Evolutionary conservation across 2,329 filamentous ascomycete genomes (phyloP), one percentile per base, ranked within the genome.

Genomic region (Cryphonectria radicalis): DNA sequence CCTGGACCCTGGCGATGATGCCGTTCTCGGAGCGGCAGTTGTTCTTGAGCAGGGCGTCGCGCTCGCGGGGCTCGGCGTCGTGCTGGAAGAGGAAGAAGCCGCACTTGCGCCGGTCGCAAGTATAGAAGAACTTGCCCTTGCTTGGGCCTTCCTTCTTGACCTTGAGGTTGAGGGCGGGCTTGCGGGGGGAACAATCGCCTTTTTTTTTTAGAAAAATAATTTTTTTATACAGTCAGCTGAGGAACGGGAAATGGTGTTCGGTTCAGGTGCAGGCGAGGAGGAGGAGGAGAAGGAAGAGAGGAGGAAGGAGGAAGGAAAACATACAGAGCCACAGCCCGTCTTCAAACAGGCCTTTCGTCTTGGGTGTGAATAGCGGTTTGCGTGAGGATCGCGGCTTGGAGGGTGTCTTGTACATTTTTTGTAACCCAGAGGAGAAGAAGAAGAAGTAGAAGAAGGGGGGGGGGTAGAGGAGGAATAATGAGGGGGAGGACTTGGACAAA

Each of bases 1-100:
- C 66, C 37, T 67, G 69, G n/a, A 73, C 66, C 59, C 37, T 57
- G 1, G 68, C 67, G 6, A 68, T 69, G 68, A 72, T 66, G 35
- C 70, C 35, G 71, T 69, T 64, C 62, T 73, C 72, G 11, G 72
- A 73, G 32, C 64, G 66, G 63, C 67, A 74, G 64, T 74, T 74
- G 59, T 74, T 60, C 43, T 25, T 64, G 50, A 74, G 63, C 25
- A 73, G 65, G 28, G 73, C 73, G 13, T 71, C 70, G 64, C 72
- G 76, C 74, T 82, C 78, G 5, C 79, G 78, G 28, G 73, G 67
- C 46, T 75, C 72, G 13, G 83, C 82, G 1, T 79, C 77, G 10
- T 85, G 80, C n/a, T 79, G 78, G 53, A 81, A 86, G 32, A 85
- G 74, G 71, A 85, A 87, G 75, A 86, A 84, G 8, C 75, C 68